phyloP scores from a whole-genome alignment of 371 early-diverging fungal species.

The Circinella minor region DNA sequence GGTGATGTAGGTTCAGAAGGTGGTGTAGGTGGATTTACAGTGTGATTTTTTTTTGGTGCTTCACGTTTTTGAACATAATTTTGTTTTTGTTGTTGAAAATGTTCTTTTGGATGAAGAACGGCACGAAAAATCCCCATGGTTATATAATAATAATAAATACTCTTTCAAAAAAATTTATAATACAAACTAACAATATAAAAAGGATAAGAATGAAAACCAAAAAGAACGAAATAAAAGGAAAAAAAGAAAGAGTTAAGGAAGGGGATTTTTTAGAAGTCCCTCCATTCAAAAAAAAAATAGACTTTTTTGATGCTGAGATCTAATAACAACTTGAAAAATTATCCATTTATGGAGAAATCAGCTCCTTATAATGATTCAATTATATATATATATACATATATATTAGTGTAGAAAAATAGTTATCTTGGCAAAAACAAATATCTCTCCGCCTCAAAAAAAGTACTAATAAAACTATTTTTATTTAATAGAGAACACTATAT shows the following conservation, averaged over 20 bases:
- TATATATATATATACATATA: neutral
- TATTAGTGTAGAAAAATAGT: too few relatives aligned
- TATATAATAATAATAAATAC: too few relatives aligned
- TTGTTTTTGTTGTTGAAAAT: neutral
- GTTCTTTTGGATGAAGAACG: slow-evolving; percentile 1
- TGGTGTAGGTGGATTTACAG: neutral
- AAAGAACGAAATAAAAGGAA: neutral
- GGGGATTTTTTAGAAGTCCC: neutral
- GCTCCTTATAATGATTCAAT: neutral
- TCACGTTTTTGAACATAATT: neutral
- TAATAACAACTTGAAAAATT: neutral
- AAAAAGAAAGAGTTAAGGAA: neutral
- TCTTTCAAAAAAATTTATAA: neutral
- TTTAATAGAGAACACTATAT: too few relatives aligned
- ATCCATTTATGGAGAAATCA: neutral
- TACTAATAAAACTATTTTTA: too few relatives aligned
- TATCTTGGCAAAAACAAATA: too few relatives aligned
- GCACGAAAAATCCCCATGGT: slow-evolving; percentile 2
- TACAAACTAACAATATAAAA: neutral
- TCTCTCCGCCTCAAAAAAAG: too few relatives aligned
- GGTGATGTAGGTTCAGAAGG: slow-evolving; percentile 2
- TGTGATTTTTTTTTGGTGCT: too few relatives aligned
- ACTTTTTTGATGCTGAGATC: neutral
- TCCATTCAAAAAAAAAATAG: too few relatives aligned
- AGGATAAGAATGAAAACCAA: neutral